These are phyloP conservation scores for Pouteria campechiana DNA, from an alignment of 179 eudicot genomes.

Conservation along the genomic window DNA sequence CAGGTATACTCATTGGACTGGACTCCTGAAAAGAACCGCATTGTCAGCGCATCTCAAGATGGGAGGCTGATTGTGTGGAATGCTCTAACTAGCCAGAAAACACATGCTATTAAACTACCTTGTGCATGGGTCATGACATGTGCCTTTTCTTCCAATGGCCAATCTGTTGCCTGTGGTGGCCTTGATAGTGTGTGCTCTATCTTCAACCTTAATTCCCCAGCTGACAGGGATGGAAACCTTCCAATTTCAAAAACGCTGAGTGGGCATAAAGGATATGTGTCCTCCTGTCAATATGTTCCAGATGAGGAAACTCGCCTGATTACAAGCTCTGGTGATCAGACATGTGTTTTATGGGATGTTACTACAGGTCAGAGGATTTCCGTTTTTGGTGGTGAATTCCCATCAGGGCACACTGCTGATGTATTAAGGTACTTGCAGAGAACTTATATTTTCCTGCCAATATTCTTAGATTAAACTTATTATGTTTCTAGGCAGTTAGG, in stretches of 20 bases:
- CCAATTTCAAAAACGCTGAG: conserved; percentile 76
- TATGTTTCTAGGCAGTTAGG: too few relatives aligned
- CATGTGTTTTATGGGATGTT: conserved; percentile 91
- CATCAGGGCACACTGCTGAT: conserved; percentile 88
- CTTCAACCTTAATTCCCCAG: conserved; percentile 68
- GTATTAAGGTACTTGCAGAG: conserved; percentile 52
- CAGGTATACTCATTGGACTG: conserved; percentile 95
- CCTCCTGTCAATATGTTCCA: conserved; percentile 88
- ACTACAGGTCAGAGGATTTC: conserved; percentile 85
- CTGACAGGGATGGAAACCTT: conserved; percentile 65
- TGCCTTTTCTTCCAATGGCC: conserved; percentile 88
- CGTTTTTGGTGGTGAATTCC: conserved; percentile 96
- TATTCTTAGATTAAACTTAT: too few relatives aligned
- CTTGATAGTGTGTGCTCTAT: conserved; percentile 89
- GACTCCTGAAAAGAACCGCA: conserved; percentile 79
- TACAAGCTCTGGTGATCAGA: conserved; percentile 89
- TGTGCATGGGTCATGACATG: conserved; percentile 99
- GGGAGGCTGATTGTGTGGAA: conserved; percentile 96
- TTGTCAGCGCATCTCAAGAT: conserved; percentile 96
- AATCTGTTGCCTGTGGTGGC: conserved; percentile 95
- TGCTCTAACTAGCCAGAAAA: conserved; percentile 94
- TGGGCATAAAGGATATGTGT: conserved; percentile 95
- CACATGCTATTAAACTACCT: conserved; percentile 88
- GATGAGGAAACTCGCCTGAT: conserved; percentile 75
- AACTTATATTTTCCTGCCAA: not conserved